Evolutionary conservation across 345 rosid genomes (phyloP).

Genomic region (Odontarrhena argentea): DNA sequence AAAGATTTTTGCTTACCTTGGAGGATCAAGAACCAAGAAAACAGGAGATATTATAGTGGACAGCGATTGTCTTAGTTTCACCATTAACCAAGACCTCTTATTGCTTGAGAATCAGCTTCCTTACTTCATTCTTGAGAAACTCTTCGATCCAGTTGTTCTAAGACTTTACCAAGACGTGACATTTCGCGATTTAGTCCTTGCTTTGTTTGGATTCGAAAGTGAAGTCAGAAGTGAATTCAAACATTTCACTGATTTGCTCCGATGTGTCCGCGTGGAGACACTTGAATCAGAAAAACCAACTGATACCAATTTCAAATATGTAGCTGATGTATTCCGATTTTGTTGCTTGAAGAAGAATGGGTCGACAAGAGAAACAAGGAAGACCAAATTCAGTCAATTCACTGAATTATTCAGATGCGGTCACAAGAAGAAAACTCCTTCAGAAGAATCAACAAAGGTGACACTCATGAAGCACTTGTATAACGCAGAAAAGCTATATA

Average conservation of each 20-base stretch:
- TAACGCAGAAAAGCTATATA: conserved; percentile 1
- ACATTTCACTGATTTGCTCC: conserved; percentile 27
- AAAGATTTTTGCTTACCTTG: neutral
- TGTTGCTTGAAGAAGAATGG: too few relatives aligned
- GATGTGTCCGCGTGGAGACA: neutral
- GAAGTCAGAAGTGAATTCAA: neutral
- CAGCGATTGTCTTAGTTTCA: neutral
- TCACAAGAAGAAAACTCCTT: too few relatives aligned
- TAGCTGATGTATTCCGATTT: too few relatives aligned
- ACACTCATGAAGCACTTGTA: neutral
- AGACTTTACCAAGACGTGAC: neutral
- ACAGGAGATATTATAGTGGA: conserved; percentile 19
- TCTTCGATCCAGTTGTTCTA: neutral
- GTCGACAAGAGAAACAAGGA: too few relatives aligned
- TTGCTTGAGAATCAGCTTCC: conserved; percentile 35
- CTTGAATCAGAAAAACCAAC: too few relatives aligned
- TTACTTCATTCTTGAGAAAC: conserved; percentile 14
- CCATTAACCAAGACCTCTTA: neutral
- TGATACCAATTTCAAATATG: too few relatives aligned
- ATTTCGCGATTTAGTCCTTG: neutral
- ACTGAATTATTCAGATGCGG: too few relatives aligned
- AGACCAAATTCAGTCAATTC: too few relatives aligned
- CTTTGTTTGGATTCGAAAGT: neutral
- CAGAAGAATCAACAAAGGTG: too few relatives aligned
- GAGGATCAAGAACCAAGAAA: neutral